phyloP scores from a whole-genome alignment of 108 stramenopile species.

The Cylindrotheca fusiformis region DNA sequence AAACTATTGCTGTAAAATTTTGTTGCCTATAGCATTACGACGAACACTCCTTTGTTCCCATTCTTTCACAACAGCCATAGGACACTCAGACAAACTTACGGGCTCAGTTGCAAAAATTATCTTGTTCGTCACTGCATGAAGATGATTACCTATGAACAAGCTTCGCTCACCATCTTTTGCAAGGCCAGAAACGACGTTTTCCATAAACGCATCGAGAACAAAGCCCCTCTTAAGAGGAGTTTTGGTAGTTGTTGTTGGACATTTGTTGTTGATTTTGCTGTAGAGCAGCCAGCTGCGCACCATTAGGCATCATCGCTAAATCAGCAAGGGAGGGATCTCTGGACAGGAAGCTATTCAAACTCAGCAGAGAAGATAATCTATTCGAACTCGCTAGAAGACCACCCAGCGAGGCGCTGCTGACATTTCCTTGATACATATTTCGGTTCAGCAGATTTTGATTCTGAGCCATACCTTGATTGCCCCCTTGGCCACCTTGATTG shows the following conservation, averaged over 20 bases:
- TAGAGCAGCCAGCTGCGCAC: conserved; percentile 32
- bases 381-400: conserved; percentile 52
- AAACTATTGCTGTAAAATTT: no score
- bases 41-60: no score
- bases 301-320: conserved; percentile 37
- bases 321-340: conserved; percentile 58
- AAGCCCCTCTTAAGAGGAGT: conserved; percentile 7
- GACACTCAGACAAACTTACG: no score
- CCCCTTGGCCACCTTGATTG: conserved; percentile 3
- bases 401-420: conserved; percentile 44
- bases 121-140: no score
- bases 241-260: conserved; percentile 11
- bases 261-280: conserved; percentile 30
- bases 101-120: no score
- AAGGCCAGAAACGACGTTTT: no score
- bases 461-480: neutral
- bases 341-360: conserved; percentile 47
- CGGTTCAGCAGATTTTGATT: conserved; percentile 23
- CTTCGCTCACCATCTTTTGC: no score
- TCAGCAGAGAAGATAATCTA: conserved; percentile 48
- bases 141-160: no score
- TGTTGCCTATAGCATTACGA: no score
- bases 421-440: conserved; percentile 35
- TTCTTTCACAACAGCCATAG: no score
- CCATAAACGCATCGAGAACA: no score